A percentile compares a stretch with the other conserved stretches of the same genome.
Conservation (phyloP, 169 alveolate genomes). For the Plasmodium gonderi region DNA sequence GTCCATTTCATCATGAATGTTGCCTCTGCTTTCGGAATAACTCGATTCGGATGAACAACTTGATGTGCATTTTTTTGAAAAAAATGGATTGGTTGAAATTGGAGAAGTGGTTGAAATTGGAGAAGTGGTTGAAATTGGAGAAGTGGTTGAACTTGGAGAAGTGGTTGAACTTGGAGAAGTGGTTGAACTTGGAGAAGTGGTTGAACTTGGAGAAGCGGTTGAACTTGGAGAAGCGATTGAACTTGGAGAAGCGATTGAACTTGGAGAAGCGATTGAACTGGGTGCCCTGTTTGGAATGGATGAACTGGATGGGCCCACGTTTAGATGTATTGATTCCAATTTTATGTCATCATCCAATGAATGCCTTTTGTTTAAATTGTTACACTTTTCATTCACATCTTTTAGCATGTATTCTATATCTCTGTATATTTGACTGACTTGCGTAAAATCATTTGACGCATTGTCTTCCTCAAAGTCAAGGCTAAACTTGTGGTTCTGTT, state of each 20-base stretch:
- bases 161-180: background rate
- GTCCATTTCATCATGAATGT: slow-evolving; percentile 13
- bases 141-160: background rate
- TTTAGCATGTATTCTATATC: slow-evolving; percentile 18
- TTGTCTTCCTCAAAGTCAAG: background rate
- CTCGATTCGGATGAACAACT: background rate
- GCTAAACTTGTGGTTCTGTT: background rate
- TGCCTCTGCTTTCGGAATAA: background rate
- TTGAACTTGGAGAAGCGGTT: background rate
- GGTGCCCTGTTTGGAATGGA: background rate
- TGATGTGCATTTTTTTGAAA: background rate
- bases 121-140: too few relatives aligned
- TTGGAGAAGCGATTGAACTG: background rate
- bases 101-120: too few relatives aligned
- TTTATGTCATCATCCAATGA: background rate
- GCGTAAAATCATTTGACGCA: background rate
- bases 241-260: too few relatives aligned
- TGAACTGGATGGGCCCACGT: background rate
- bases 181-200: background rate
- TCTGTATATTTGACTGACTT: background rate
- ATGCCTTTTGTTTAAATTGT: background rate
- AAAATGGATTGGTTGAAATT: background rate
- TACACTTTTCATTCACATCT: slow-evolving; percentile 27
- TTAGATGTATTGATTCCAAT: background rate
- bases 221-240: background rate